Evolutionary conservation across 2,329 filamentous ascomycete species (phyloP).

Genomic region (Diaporthe eres): DNA sequence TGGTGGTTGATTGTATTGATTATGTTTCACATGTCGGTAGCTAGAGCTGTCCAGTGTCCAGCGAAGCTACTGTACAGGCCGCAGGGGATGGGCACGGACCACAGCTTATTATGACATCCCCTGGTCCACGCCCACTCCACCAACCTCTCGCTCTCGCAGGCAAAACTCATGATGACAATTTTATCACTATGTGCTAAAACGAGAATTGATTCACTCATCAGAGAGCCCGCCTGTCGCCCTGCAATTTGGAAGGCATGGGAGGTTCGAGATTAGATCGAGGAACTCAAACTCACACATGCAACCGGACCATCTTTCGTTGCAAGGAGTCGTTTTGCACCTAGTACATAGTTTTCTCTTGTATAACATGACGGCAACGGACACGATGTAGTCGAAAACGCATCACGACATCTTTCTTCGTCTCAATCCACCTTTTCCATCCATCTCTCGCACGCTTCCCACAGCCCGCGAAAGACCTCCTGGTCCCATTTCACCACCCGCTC

Average conservation of each 20-base stretch:
- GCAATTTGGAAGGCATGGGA: too few relatives aligned
- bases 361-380: neutral
- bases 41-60: slow-evolving; percentile 18
- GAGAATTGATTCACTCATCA: neutral
- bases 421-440: neutral
- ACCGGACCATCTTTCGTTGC: neutral
- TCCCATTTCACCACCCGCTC: neutral
- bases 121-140: neutral
- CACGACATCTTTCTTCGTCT: neutral
- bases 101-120: slow-evolving; percentile 23
- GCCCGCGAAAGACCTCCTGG: neutral
- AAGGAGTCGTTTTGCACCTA: neutral
- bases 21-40: slow-evolving; percentile 29
- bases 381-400: neutral
- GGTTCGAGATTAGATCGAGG: neutral
- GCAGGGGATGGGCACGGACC: slow-evolving; percentile 17
- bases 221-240: neutral
- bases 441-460: neutral
- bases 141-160: neutral
- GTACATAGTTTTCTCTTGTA: neutral
- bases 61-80: slow-evolving; percentile 25
- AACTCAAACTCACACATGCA: neutral
- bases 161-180: neutral
- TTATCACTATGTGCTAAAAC: neutral
- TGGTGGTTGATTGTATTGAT: neutral